These are phyloP conservation scores for Gracilaria gracilis DNA, from an alignment of 23 red algal genomes.

Conservation along the genomic window DNA sequence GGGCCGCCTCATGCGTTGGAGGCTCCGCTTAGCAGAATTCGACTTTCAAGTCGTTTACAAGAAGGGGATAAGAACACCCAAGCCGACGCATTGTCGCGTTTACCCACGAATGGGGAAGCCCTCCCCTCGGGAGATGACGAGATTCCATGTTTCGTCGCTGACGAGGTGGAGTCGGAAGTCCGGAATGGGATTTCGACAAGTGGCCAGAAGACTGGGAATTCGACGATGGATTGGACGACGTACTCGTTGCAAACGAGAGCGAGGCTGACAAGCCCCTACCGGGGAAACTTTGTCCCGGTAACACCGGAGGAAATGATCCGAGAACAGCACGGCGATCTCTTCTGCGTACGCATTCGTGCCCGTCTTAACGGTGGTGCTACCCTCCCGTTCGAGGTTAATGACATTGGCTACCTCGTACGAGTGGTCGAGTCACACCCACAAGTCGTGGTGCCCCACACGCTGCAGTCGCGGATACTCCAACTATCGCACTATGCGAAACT, in stretches of 20 bases:
- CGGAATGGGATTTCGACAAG: too few relatives aligned
- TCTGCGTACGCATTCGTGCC: not conserved
- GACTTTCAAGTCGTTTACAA: slow-evolving; percentile 45
- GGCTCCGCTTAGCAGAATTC: slow-evolving; percentile 23
- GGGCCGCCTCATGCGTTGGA: slow-evolving; percentile 33
- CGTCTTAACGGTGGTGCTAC: not conserved
- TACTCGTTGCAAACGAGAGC: not conserved
- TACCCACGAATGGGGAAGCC: slow-evolving; percentile 9
- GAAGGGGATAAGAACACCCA: slow-evolving; percentile 6
- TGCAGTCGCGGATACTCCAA: too few relatives aligned
- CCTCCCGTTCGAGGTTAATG: slow-evolving; percentile 4
- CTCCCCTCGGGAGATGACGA: not conserved
- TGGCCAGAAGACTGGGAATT: too few relatives aligned
- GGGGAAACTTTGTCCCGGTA: not conserved
- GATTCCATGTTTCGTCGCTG: slow-evolving; percentile 8
- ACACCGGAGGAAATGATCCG: not conserved
- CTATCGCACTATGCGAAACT: not conserved
- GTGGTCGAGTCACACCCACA: too few relatives aligned
- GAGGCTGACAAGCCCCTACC: not conserved
- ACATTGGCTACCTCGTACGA: too few relatives aligned
- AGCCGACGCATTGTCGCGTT: slow-evolving; percentile 13
- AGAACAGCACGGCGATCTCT: not conserved
- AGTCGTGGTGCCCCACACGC: too few relatives aligned
- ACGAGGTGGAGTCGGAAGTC: not conserved
- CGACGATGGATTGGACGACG: not conserved